Conservation (phyloP, 495 filamentous ascomycete genomes). For the Paragyromitra xinjiangensis region DNA sequence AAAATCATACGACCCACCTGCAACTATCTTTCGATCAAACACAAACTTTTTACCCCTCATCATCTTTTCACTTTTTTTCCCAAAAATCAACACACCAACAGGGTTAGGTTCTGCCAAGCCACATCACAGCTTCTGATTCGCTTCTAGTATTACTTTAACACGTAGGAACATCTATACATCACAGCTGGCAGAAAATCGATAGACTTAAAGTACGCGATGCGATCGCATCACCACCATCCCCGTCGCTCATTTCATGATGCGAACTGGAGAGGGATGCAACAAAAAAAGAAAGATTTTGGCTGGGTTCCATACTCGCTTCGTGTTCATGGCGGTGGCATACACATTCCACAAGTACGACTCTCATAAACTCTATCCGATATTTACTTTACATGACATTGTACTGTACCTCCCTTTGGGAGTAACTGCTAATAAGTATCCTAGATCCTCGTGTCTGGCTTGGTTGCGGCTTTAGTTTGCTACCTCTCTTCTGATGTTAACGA, state of each 20-base stretch:
- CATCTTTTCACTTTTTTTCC: background rate
- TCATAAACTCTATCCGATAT: background rate
- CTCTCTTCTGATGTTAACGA: conserved; percentile 35
- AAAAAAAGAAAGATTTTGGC: conserved; percentile 32
- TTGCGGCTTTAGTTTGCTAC: conserved; percentile 50
- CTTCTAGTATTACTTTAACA: background rate
- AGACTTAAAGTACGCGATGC: conserved; percentile 33
- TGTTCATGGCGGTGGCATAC: conserved; percentile 50
- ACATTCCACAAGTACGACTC: conserved; percentile 52
- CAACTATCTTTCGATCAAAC: background rate
- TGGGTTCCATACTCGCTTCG: conserved; percentile 57
- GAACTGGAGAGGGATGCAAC: conserved; percentile 47
- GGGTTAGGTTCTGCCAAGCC: background rate
- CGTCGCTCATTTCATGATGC: conserved; percentile 49
- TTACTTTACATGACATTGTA: background rate
- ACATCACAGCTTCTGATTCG: conserved; percentile 23
- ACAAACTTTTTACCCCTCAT: background rate
- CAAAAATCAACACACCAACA: background rate
- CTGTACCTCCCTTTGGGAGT: background rate
- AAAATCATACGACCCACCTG: conserved; percentile 26
- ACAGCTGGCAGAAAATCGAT: conserved; percentile 2
- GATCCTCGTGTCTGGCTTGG: conserved; percentile 49
- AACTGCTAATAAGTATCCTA: conserved; percentile 11
- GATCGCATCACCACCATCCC: conserved; percentile 54
- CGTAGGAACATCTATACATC: background rate